Percentiles rank a stretch among this genome's conserved stretches.
These are phyloP conservation scores for Boletus rufocinnamomeus DNA, from an alignment of 768 basidiomycete genomes.

Conservation along the genomic window DNA sequence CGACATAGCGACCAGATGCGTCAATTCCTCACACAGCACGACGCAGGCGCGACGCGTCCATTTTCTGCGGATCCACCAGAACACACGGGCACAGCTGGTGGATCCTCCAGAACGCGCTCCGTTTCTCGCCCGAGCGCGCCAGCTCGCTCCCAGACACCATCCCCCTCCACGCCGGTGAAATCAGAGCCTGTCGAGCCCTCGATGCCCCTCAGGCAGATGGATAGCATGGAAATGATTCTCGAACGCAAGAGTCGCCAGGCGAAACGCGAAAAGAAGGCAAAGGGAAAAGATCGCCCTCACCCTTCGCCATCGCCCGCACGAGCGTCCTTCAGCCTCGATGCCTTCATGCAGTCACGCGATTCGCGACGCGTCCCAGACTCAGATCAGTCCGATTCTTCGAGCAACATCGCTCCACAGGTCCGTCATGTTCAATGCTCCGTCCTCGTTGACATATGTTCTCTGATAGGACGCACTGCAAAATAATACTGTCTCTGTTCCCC, in stretches of 20 bases:
- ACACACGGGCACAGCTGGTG: constrained; percentile 40
- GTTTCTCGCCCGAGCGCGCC: constrained; percentile 54
- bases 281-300: constrained; percentile 51
- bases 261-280: constrained; percentile 50
- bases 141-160: constrained; percentile 37
- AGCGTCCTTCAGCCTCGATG: constrained; percentile 47
- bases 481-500: constrained; percentile 32
- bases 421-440: constrained; percentile 29
- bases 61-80: constrained; percentile 38
- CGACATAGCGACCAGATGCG: constrained; percentile 80
- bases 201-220: constrained; percentile 57
- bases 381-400: constrained; percentile 35
- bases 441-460: constrained; percentile 18
- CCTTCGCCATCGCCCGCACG: constrained; percentile 55
- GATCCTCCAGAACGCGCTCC: constrained; percentile 44
- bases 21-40: constrained; percentile 65
- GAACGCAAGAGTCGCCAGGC: constrained; percentile 65
- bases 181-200: constrained; percentile 54
- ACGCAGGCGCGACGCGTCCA: constrained; percentile 46
- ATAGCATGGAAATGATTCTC: constrained; percentile 77
- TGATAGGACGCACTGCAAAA: constrained; percentile 33
- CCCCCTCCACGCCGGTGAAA: constrained; percentile 63
- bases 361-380: constrained; percentile 40
- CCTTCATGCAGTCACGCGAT: constrained; percentile 60
- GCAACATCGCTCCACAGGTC: constrained; percentile 41